These are phyloP conservation scores for Naganishia cerealis DNA, from an alignment of 1,284 basidiomycete genomes.

Conservation along the genomic window DNA sequence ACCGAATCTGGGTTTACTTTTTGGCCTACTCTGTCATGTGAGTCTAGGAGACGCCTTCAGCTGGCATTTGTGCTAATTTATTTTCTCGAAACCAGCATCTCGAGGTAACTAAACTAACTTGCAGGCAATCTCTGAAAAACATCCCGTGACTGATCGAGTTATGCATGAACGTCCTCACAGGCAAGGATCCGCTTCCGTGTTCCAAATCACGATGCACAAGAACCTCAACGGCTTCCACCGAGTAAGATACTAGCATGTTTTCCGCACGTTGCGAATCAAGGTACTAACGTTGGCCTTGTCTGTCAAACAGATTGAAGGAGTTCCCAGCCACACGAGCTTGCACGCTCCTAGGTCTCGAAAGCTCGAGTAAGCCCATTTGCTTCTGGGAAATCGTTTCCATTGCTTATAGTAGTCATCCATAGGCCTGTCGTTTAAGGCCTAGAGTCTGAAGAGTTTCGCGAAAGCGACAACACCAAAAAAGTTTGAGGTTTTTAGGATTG, in stretches of 20 bases:
- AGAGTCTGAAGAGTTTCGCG: background rate
- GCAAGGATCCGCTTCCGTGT: conserved; percentile 82
- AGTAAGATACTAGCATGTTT: conserved; percentile 43
- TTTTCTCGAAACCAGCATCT: conserved; percentile 49
- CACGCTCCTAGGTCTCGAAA: conserved; percentile 44
- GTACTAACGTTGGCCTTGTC: background rate
- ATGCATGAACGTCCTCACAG: conserved; percentile 53
- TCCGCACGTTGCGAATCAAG: background rate
- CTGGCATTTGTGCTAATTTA: background rate
- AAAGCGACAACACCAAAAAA: background rate
- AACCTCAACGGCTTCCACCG: conserved; percentile 94
- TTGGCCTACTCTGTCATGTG: conserved; percentile 69
- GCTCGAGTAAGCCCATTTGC: conserved; percentile 40
- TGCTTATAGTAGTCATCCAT: background rate
- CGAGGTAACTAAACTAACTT: conserved; percentile 57
- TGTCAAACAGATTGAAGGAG: conserved; percentile 61
- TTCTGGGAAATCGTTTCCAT: background rate
- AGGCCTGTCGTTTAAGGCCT: conserved; percentile 6
- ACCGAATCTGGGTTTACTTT: conserved; percentile 87
- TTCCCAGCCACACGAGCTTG: conserved; percentile 64
- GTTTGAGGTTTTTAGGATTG: background rate
- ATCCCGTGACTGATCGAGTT: conserved; percentile 30
- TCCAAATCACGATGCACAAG: conserved; percentile 96
- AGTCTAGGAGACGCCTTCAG: background rate
- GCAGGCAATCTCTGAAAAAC: background rate